Percentiles rank a stretch among this genome's conserved stretches.
phyloP scores from a whole-genome alignment of 805 yeast species.

The Debaryomyces prosopidis region DNA sequence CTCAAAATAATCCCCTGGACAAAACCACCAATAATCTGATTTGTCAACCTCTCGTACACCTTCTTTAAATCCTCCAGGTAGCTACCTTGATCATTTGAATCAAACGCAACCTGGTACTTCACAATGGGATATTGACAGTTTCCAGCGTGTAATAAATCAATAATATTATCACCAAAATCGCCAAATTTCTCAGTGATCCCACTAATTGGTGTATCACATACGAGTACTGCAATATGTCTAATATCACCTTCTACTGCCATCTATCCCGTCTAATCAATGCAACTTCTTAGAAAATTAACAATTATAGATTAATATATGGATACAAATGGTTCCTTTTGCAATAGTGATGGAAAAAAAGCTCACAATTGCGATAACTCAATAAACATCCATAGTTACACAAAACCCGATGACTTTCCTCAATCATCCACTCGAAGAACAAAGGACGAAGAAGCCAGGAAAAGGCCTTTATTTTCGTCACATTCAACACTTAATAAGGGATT shows the following conservation, averaged over 20 bases:
- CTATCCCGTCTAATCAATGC: background rate
- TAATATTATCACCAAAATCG: conserved; percentile 53
- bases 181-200: conserved; percentile 38
- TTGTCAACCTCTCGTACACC: conserved; percentile 17
- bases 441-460: too few species aligned
- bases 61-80: conserved; percentile 14
- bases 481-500: too few species aligned
- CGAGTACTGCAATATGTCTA: conserved; percentile 39
- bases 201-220: conserved; percentile 37
- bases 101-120: conserved; percentile 39
- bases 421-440: too few species aligned
- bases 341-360: too few species aligned
- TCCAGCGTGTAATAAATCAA: conserved; percentile 24
- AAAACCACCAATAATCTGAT: conserved; percentile 22
- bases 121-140: conserved; percentile 17
- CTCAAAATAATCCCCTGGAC: conserved; percentile 49
- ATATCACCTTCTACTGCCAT: background rate
- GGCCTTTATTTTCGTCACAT: too few species aligned
- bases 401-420: background rate
- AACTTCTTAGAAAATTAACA: too few species aligned
- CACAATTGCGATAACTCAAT: too few species aligned
- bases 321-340: too few species aligned
- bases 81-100: conserved; percentile 6
- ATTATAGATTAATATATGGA: too few species aligned
- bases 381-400: background rate